A percentile compares a stretch with the other conserved stretches of the same genome.
Evolutionary conservation across 1,284 basidiomycete species (phyloP).

Genomic region (Jaminaea rosea): DNA sequence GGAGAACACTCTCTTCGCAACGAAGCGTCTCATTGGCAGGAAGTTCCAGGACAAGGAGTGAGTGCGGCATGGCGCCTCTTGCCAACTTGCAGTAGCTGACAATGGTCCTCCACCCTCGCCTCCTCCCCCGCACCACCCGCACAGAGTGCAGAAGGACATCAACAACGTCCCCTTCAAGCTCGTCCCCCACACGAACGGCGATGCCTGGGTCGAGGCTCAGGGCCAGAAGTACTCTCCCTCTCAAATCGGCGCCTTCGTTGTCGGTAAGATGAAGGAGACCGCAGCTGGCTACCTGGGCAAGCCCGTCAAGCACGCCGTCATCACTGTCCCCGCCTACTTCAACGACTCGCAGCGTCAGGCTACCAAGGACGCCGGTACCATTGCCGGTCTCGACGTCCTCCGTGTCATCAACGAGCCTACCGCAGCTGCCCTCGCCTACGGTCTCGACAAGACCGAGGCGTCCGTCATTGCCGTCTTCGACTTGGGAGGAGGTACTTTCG

Average conservation of each 20-base stretch:
- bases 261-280: conserved; percentile 92
- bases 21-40: conserved; percentile 92
- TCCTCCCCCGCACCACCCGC: too few species aligned
- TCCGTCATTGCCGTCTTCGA: conserved; percentile 83
- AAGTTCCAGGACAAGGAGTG: conserved; percentile 85
- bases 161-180: conserved; percentile 65
- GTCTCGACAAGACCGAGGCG: conserved; percentile 34
- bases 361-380: conserved; percentile 93
- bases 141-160: conserved; percentile 84
- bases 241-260: conserved; percentile 67
- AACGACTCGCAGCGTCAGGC: conserved; percentile 98
- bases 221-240: conserved; percentile 57
- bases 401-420: conserved; percentile 99
- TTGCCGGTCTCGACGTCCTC: conserved; percentile 91
- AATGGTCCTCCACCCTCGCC: too few species aligned
- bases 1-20: conserved; percentile 55
- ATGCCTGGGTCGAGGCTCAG: conserved; percentile 65
- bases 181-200: conserved; percentile 57
- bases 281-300: conserved; percentile 86
- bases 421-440: conserved; percentile 92
- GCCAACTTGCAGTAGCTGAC: too few species aligned
- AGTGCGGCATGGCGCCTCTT: too few species aligned
- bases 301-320: conserved; percentile 78
- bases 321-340: conserved; percentile 97
- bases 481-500: conserved; percentile 86